A percentile compares a stretch with the other conserved stretches of the same genome.
Conservation (phyloP, 805 yeast species). For the Candida orba region DNA sequence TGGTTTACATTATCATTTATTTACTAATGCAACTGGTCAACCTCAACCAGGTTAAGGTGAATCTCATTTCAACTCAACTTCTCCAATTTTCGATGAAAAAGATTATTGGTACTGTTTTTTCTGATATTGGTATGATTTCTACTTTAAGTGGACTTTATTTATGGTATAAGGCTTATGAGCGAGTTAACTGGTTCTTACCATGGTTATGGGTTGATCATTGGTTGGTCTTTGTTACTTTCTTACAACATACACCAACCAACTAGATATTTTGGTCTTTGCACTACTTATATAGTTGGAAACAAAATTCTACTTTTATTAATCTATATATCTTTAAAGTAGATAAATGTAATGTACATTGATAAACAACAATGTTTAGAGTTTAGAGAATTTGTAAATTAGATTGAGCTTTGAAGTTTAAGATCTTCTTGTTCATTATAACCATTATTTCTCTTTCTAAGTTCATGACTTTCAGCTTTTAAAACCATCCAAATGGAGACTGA, state of each 20-base stretch:
- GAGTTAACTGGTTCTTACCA: constrained; percentile 51
- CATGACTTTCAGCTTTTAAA: too few species aligned
- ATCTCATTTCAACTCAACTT: constrained; percentile 48
- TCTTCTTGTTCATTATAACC: too few species aligned
- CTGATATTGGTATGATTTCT: constrained; percentile 48
- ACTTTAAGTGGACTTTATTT: constrained; percentile 40
- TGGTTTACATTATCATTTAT: constrained; percentile 45
- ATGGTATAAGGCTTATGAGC: constrained; percentile 43
- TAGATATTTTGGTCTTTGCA: too few species aligned
- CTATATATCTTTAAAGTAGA: neutral
- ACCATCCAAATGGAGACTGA: too few species aligned
- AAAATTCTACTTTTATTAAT: neutral
- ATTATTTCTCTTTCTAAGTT: too few species aligned
- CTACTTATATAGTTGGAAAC: too few species aligned
- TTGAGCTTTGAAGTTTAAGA: too few species aligned
- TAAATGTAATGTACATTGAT: neutral
- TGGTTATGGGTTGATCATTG: constrained; percentile 57
- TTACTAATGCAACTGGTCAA: constrained; percentile 54
- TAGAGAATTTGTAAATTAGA: too few species aligned
- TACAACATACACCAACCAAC: constrained; percentile 44
- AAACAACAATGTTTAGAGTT: too few species aligned
- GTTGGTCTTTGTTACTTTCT: constrained; percentile 56
- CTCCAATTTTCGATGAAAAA: constrained; percentile 47
- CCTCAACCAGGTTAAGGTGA: constrained; percentile 35
- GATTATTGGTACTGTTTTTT: constrained; percentile 50